Evolutionary conservation across 805 yeast species (phyloP).

Genomic region (Priceomyces fermenticarens): DNA sequence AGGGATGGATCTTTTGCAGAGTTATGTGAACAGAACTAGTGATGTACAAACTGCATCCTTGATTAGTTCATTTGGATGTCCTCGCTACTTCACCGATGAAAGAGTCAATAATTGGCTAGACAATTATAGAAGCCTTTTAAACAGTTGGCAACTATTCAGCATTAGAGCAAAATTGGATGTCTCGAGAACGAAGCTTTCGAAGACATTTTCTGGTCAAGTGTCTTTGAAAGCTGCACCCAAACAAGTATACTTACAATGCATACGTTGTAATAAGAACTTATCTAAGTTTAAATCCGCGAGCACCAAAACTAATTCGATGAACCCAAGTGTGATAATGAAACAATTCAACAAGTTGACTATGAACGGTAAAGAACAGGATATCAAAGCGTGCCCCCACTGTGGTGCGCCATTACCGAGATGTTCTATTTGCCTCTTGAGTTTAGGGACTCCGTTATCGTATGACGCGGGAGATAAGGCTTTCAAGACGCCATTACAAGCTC

Average conservation of each 20-base stretch:
- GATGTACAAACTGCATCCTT: slow-evolving; percentile 92
- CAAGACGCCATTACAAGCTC: slow-evolving; percentile 13
- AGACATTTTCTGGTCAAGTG: slow-evolving; percentile 44
- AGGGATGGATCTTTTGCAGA: slow-evolving; percentile 77
- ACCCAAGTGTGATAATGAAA: slow-evolving; percentile 22
- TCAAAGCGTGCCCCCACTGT: slow-evolving; percentile 71
- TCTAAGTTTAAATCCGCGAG: slow-evolving; percentile 29
- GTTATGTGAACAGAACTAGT: slow-evolving; percentile 81
- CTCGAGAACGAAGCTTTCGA: slow-evolving; percentile 62
- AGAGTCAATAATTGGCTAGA: slow-evolving; percentile 79
- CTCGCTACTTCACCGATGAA: slow-evolving; percentile 72
- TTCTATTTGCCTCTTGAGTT: slow-evolving; percentile 77
- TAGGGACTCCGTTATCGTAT: slow-evolving; percentile 64
- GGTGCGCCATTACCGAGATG: slow-evolving; percentile 87
- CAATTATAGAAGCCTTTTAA: slow-evolving; percentile 62
- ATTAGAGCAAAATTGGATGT: slow-evolving; percentile 85
- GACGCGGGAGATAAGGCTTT: slow-evolving; percentile 28
- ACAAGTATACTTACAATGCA: slow-evolving; percentile 80
- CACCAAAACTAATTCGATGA: slow-evolving; percentile 11
- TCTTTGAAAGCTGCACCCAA: slow-evolving; percentile 56
- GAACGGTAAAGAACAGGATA: slow-evolving; percentile 18
- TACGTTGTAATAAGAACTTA: slow-evolving; percentile 74
- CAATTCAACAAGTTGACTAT: slow-evolving; percentile 31
- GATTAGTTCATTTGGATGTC: slow-evolving; percentile 76
- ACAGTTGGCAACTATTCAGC: slow-evolving; percentile 79